Evolutionary conservation across 108 stramenopile genomes (phyloP).

Genomic region (Conticribra weissflogii): DNA sequence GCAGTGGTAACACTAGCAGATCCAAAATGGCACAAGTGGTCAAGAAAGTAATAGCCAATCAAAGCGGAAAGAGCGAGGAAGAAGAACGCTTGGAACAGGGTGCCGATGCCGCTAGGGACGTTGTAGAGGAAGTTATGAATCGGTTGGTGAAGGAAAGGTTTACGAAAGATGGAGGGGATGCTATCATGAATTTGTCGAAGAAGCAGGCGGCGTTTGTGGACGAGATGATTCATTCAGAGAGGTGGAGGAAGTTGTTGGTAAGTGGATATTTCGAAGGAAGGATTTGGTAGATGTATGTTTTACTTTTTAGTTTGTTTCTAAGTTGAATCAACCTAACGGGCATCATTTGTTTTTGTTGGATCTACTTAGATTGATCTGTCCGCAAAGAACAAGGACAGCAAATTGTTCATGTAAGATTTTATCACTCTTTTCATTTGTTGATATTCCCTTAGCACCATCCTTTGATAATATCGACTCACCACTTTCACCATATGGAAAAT

Average conservation of each 20-base stretch:
- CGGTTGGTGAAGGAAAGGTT: constrained; percentile 77
- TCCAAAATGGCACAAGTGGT: no score
- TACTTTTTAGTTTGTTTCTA: neutral
- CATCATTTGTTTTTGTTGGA: no score
- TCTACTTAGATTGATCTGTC: constrained; percentile 77
- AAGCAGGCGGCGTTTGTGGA: constrained; percentile 74
- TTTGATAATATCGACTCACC: no score
- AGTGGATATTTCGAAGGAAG: neutral
- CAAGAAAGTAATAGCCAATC: constrained; percentile 3
- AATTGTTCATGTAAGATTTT: constrained; percentile 57
- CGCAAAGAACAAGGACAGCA: constrained; percentile 76
- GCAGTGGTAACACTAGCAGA: neutral
- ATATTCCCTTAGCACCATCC: no score
- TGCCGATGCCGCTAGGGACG: constrained; percentile 65
- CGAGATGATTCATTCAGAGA: constrained; percentile 81
- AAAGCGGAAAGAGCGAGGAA: constrained; percentile 6
- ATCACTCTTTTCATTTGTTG: neutral
- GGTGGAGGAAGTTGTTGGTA: constrained; percentile 77
- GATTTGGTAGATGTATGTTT: no score
- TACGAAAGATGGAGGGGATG: constrained; percentile 69
- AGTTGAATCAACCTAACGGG: no score
- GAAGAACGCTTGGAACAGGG: constrained; percentile 12
- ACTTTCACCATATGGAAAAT: no score
- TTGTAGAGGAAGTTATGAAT: constrained; percentile 67
- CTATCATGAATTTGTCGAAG: constrained; percentile 72